Conservation (phyloP, 495 filamentous ascomycete genomes). For the Margaritispora aquatica region DNA sequence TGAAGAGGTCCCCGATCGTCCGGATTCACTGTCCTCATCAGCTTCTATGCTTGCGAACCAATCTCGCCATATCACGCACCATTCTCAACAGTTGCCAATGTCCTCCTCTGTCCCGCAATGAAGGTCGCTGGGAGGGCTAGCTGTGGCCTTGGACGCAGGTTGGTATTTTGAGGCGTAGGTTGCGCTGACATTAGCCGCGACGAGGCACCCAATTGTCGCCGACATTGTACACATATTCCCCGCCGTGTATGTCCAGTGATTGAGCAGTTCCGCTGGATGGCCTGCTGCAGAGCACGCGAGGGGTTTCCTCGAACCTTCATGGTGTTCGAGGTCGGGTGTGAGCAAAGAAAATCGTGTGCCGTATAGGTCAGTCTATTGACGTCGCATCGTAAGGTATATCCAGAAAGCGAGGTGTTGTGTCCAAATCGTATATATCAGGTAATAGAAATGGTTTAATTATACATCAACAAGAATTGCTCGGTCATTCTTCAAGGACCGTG, state of each 20-base stretch:
- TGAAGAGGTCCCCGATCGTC: constrained; percentile 59
- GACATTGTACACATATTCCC: constrained; percentile 13
- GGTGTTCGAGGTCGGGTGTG: neutral
- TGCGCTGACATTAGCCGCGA: neutral
- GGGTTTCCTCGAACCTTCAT: constrained; percentile 11
- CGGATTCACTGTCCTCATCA: constrained; percentile 13
- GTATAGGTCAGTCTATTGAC: constrained; percentile 4
- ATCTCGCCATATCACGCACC: constrained; percentile 3
- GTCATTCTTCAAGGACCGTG: neutral
- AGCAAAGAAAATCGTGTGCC: constrained; percentile 1
- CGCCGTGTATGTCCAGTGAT: neutral
- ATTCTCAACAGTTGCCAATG: constrained; percentile 22
- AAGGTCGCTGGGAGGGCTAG: constrained; percentile 9
- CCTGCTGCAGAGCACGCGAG: constrained; percentile 1
- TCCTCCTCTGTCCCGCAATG: constrained; percentile 21
- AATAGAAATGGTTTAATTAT: neutral
- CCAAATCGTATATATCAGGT: no score
- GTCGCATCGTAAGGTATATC: constrained; percentile 11
- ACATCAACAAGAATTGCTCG: neutral
- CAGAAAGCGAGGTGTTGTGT: neutral
- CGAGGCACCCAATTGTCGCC: constrained; percentile 2
- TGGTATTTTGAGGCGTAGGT: neutral
- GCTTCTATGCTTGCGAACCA: neutral
- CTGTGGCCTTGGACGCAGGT: neutral
- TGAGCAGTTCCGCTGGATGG: neutral